A percentile compares a stretch with the other conserved stretches of the same genome.
Conservation (phyloP, 176 grass and related monocot genomes). For the Luzula sylvatica region DNA sequence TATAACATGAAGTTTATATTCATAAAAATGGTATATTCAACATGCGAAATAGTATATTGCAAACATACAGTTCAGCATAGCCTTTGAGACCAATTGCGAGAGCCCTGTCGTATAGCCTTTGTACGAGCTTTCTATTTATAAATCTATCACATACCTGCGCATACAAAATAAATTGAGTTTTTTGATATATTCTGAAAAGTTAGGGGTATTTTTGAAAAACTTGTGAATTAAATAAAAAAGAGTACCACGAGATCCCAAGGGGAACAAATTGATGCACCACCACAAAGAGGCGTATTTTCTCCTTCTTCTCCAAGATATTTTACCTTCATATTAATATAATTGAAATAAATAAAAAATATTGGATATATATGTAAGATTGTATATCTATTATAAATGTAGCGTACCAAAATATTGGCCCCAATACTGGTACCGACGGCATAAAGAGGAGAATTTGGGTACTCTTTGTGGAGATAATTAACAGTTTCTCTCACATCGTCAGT, state of each 20-base stretch:
- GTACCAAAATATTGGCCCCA: constrained; percentile 95
- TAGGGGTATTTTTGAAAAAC: not conserved
- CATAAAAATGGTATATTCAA: constrained; percentile 8
- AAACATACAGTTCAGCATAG: constrained; percentile 88
- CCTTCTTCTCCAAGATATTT: constrained; percentile 99
- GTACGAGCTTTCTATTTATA: constrained; percentile 81
- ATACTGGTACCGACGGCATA: constrained; percentile 96
- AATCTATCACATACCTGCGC: constrained; percentile 87
- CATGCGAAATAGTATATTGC: constrained; percentile 12
- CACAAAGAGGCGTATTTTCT: constrained; percentile 74
- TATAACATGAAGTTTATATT: not conserved
- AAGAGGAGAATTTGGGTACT: constrained; percentile 55
- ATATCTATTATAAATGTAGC: too few relatives aligned
- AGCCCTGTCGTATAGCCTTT: constrained; percentile 82
- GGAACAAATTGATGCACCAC: constrained; percentile 81
- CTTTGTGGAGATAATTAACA: constrained; percentile 68
- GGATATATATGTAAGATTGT: not conserved
- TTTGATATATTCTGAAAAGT: not conserved
- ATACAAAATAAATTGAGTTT: constrained; percentile 23
- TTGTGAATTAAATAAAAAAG: constrained; percentile 17
- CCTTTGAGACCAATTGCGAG: constrained; percentile 91
- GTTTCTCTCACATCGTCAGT: constrained; percentile 79
- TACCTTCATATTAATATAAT: constrained; percentile 41
- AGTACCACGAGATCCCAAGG: constrained; percentile 97
- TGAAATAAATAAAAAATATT: too few relatives aligned